Evolutionary conservation across 2,329 filamentous ascomycete genomes (phyloP).

Genomic region (Cucurbitaria berberidis): DNA sequence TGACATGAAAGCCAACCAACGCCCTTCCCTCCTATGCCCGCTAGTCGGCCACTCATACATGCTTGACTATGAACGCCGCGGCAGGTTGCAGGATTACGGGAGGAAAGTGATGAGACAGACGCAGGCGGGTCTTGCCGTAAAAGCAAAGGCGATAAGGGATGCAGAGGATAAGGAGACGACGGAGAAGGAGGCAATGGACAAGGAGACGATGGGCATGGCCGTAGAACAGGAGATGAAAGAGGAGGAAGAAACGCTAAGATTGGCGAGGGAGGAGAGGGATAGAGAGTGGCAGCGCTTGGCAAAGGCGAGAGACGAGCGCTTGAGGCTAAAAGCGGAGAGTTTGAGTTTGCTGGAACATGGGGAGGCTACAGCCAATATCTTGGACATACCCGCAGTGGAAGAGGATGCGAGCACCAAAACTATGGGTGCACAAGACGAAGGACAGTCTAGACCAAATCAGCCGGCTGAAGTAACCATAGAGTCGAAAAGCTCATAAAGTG

Average conservation of each 20-base stretch:
- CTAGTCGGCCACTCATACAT: conserved; percentile 30
- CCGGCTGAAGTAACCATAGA: neutral
- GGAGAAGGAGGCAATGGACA: too few relatives aligned
- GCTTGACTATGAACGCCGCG: conserved; percentile 18
- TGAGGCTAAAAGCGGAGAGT: neutral
- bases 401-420: neutral
- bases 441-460: neutral
- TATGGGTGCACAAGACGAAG: neutral
- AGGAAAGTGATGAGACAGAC: neutral
- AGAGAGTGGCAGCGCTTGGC: neutral
- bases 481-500: neutral
- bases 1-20: conserved; percentile 21
- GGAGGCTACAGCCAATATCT: conserved; percentile 2
- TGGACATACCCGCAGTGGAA: conserved; percentile 4
- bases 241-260: neutral
- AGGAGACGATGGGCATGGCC: neutral
- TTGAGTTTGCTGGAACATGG: neutral
- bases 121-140: conserved; percentile 7
- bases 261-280: conserved; percentile 1
- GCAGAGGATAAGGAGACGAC: conserved; percentile 4
- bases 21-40: conserved; percentile 23
- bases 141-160: conserved; percentile 22
- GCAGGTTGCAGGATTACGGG: conserved; percentile 24
- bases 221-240: neutral
- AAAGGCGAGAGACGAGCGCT: neutral